phyloP scores from a whole-genome alignment of 495 filamentous ascomycete genomes.

The Penicillium mononematosum region DNA sequence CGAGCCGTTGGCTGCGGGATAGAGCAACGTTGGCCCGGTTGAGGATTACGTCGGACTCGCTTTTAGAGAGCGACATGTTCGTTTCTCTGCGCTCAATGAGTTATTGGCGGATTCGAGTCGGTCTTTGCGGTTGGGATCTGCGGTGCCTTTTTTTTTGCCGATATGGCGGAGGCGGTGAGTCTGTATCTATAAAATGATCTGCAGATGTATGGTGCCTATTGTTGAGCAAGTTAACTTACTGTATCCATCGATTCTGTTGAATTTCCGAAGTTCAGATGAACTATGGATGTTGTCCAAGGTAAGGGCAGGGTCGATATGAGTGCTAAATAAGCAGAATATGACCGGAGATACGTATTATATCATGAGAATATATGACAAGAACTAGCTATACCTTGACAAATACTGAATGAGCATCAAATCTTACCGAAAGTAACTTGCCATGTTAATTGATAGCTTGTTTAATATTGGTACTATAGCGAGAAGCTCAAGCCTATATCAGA shows the following conservation, averaged over 20 bases:
- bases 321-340: background rate
- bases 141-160: constrained; percentile 10
- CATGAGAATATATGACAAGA: background rate
- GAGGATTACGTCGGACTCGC: constrained; percentile 48
- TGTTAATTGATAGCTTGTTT: background rate
- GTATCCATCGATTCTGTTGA: background rate
- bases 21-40: constrained; percentile 51
- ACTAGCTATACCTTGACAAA: background rate
- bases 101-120: constrained; percentile 1
- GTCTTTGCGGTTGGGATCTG: background rate
- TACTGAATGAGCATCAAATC: background rate
- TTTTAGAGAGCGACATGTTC: constrained; percentile 38
- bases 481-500: background rate
- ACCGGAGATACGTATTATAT: background rate
- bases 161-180: background rate
- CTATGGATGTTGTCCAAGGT: background rate
- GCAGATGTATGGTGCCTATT: background rate
- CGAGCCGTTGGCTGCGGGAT: constrained; percentile 50
- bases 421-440: background rate
- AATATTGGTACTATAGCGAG: background rate
- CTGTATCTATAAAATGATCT: background rate
- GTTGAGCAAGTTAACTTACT: background rate
- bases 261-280: background rate
- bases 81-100: constrained; percentile 1
- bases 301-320: background rate